Percentiles rank a stretch among this genome's conserved stretches.
phyloP scores from a whole-genome alignment of 129 eudicot genomes.

The Dittrichia graveolens region DNA sequence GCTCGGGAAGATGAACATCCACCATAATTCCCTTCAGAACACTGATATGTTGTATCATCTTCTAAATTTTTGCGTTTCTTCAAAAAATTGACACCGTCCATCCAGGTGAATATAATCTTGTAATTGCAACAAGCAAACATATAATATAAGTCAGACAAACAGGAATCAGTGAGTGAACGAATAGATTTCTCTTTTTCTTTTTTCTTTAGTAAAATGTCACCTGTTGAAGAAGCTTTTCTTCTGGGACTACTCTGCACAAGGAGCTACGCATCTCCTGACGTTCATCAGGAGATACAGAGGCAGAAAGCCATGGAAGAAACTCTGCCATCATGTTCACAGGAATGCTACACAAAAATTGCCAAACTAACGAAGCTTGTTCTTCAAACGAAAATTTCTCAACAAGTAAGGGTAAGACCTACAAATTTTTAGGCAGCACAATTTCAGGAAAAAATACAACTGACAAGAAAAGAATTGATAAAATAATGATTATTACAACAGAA shows the following conservation, averaged over 20 bases:
- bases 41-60: conserved; percentile 45
- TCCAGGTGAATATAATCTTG: conserved; percentile 90
- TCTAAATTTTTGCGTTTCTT: conserved; percentile 55
- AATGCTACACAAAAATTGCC: conserved; percentile 98
- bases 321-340: conserved; percentile 99
- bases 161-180: conserved; percentile 10
- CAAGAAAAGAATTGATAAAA: background rate
- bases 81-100: conserved; percentile 66
- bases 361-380: conserved; percentile 95
- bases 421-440: background rate
- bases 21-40: conserved; percentile 54
- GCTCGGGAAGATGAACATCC: conserved; percentile 64
- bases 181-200: background rate
- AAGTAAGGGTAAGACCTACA: conserved; percentile 91
- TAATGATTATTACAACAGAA: background rate
- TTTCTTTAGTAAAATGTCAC: conserved; percentile 42
- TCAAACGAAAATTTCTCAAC: conserved; percentile 94
- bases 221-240: conserved; percentile 94
- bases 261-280: conserved; percentile 88
- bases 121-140: conserved; percentile 25
- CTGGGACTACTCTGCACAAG: conserved; percentile 79
- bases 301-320: conserved; percentile 98
- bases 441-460: background rate
- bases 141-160: conserved; percentile 19
- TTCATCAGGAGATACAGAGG: conserved; percentile 89